A percentile compares a stretch with the other conserved stretches of the same genome.
Conservation (phyloP, 2,329 filamentous ascomycete genomes). For the Ophiostoma piceae region DNA sequence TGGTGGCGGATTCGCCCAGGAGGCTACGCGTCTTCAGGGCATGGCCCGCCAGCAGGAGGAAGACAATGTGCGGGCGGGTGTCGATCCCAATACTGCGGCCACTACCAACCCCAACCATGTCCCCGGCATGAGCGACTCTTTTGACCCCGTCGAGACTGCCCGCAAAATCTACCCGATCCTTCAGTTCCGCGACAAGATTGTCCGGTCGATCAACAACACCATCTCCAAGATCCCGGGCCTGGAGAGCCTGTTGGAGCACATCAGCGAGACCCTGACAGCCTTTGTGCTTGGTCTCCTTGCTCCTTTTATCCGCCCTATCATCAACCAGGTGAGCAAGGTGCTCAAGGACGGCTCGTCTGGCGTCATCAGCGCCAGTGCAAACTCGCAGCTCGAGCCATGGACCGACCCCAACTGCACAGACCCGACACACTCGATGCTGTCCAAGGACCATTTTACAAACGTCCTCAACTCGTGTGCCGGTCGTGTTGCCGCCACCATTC, state of each 20-base stretch:
- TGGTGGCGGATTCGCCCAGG: slow-evolving; percentile 59
- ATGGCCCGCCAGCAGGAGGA: slow-evolving; percentile 59
- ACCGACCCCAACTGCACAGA: slow-evolving; percentile 68
- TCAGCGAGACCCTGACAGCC: slow-evolving; percentile 85
- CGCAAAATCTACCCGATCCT: slow-evolving; percentile 91
- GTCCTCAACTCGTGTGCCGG: slow-evolving; percentile 73
- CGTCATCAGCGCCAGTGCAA: slow-evolving; percentile 61
- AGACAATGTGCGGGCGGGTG: slow-evolving; percentile 41
- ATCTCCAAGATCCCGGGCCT: slow-evolving; percentile 91
- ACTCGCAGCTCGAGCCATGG: slow-evolving; percentile 76
- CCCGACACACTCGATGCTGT: slow-evolving; percentile 76
- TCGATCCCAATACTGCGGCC: slow-evolving; percentile 33
- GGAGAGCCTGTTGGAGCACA: slow-evolving; percentile 84
- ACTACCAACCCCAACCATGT: slow-evolving; percentile 51
- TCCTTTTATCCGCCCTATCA: slow-evolving; percentile 87
- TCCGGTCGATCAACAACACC: slow-evolving; percentile 75
- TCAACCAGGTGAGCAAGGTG: slow-evolving; percentile 75
- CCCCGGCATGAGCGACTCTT: slow-evolving; percentile 67
- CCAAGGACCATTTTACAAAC: slow-evolving; percentile 81
- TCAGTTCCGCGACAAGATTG: slow-evolving; percentile 88
- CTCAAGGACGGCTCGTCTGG: slow-evolving; percentile 80
- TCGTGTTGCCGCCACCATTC: slow-evolving; percentile 64
- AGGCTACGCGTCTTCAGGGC: slow-evolving; percentile 59
- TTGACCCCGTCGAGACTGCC: slow-evolving; percentile 72
- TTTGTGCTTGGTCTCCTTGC: slow-evolving; percentile 88